Conservation (phyloP, 2,329 filamentous ascomycete species). For the Cladosporium sp. region DNA sequence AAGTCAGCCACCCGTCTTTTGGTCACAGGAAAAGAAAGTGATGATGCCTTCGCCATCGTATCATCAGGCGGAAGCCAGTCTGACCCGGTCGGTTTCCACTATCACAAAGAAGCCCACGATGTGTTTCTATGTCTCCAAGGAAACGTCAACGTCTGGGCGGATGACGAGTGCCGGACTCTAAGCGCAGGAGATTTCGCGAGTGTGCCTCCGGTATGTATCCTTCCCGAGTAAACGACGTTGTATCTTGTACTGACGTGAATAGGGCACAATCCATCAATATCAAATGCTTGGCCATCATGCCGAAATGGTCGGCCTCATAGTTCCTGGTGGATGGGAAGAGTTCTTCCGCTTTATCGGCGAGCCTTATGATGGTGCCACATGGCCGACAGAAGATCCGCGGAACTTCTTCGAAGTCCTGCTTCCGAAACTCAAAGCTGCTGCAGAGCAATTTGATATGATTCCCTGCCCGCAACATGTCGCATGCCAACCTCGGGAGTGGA, state of each 20-base stretch:
- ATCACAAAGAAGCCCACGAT: slow-evolving; percentile 58
- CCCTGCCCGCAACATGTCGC: slow-evolving; percentile 49
- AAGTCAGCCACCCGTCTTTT: slow-evolving; percentile 55
- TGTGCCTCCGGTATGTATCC: slow-evolving; percentile 52
- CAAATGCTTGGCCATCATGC: slow-evolving; percentile 56
- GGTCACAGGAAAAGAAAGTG: slow-evolving; percentile 54
- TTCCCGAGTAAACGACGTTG: background rate
- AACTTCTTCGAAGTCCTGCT: slow-evolving; percentile 53
- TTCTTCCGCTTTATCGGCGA: slow-evolving; percentile 62
- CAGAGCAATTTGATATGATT: slow-evolving; percentile 57
- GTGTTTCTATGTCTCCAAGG: slow-evolving; percentile 60
- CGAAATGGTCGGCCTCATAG: slow-evolving; percentile 56
- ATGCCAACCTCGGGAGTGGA: background rate
- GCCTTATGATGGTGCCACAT: slow-evolving; percentile 47
- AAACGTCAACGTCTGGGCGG: slow-evolving; percentile 58
- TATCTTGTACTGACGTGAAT: slow-evolving; percentile 6
- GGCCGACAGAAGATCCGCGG: slow-evolving; percentile 55
- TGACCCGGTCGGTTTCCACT: slow-evolving; percentile 56
- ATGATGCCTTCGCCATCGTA: slow-evolving; percentile 54
- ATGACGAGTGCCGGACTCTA: slow-evolving; percentile 56
- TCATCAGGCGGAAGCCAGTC: slow-evolving; percentile 50
- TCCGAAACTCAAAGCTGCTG: slow-evolving; percentile 57
- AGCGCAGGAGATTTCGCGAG: slow-evolving; percentile 59
- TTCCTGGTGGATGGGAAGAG: slow-evolving; percentile 60
- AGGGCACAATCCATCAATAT: slow-evolving; percentile 58